These are phyloP conservation scores for Fraxinus velutina DNA, from an alignment of 305 asterid genomes.

Conservation along the genomic window DNA sequence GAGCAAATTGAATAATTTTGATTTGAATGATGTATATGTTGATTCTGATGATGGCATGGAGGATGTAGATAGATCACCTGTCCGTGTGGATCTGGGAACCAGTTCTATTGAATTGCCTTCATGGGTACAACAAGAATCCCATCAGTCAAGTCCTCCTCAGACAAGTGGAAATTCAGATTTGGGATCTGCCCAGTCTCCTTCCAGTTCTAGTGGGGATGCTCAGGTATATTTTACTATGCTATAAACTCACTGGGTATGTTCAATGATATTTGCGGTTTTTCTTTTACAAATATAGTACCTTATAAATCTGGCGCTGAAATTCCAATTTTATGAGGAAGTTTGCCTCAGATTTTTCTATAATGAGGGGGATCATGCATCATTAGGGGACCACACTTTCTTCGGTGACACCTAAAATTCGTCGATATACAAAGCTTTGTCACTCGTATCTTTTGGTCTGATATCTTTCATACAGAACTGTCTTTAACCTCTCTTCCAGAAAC, in stretches of 20 bases:
- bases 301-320: background rate
- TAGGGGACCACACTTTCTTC: background rate
- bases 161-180: conserved; percentile 73
- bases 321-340: background rate
- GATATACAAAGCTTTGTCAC: background rate
- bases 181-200: conserved; percentile 75
- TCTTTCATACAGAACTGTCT: background rate
- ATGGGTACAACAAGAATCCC: conserved; percentile 59
- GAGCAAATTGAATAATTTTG: conserved; percentile 39
- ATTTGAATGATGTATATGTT: no score
- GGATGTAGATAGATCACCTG: conserved; percentile 52
- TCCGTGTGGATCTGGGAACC: conserved; percentile 39
- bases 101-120: conserved; percentile 53
- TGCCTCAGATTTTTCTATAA: background rate
- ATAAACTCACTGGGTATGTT: background rate
- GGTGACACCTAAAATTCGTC: background rate
- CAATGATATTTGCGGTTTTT: background rate
- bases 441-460: background rate
- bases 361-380: background rate
- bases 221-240: conserved; percentile 41
- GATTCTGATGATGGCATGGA: no score
- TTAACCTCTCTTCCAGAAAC: background rate
- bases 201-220: conserved; percentile 75
- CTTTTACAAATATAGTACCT: background rate
- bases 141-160: conserved; percentile 78